A percentile compares a stretch with the other conserved stretches of the same genome.
phyloP scores from a whole-genome alignment of 2,329 filamentous ascomycete species.

The Diaporthe longicolla region DNA sequence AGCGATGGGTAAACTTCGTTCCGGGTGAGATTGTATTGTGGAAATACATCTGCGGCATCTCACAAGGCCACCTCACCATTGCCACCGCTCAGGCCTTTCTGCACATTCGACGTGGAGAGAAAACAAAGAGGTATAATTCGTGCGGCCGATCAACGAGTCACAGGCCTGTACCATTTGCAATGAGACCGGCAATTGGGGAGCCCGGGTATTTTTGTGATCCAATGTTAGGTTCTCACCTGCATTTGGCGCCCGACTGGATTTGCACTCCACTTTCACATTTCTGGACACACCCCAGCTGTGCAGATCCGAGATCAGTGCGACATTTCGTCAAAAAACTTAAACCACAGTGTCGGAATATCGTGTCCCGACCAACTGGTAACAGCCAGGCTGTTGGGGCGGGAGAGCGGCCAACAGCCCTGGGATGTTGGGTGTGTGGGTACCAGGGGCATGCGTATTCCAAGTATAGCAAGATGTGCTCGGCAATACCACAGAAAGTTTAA shows the following conservation, averaged over 20 bases:
- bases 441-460: neutral
- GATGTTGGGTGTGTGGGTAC: constrained; percentile 16
- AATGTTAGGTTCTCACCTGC: constrained; percentile 16
- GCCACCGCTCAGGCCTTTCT: constrained; percentile 16
- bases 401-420: constrained; percentile 20
- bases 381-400: constrained; percentile 30
- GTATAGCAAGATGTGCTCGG: constrained; percentile 8
- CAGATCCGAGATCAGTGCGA: constrained; percentile 41
- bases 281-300: constrained; percentile 34
- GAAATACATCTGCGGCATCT: neutral
- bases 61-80: constrained; percentile 2
- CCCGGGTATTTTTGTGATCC: constrained; percentile 21
- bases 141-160: constrained; percentile 4
- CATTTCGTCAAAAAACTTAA: constrained; percentile 38
- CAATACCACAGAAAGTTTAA: neutral
- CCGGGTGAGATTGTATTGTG: neutral
- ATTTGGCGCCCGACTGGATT: constrained; percentile 34
- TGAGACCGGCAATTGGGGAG: constrained; percentile 5
- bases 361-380: constrained; percentile 37
- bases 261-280: constrained; percentile 24
- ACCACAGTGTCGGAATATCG: constrained; percentile 41
- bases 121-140: neutral
- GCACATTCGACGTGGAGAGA: neutral
- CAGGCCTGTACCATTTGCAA: constrained; percentile 6
- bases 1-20: neutral